Base-by-base conservation (phyloP, 805 yeast species). In the Starmerella vaccinii region DNA sequence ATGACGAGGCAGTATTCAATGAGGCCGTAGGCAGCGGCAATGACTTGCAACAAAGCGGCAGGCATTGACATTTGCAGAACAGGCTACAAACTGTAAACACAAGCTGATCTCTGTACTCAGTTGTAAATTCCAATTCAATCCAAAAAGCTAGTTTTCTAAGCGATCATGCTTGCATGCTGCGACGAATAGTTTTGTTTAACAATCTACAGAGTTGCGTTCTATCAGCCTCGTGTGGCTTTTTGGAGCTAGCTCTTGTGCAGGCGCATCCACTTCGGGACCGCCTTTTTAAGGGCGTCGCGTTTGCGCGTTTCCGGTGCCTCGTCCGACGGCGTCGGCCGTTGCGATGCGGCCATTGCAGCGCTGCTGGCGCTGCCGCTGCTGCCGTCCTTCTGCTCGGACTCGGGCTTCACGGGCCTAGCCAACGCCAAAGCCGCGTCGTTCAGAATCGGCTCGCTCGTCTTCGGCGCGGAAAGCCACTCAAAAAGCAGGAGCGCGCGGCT, bases 401-500 rank as follows among this genome's bases (percentile, higher is more conserved):
- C 13, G 19, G 6, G 9, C 2, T 27, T n/a, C 22, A 23, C 23
- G 16, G 45, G 46, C 34, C 32, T 13, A 13, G 27, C 47, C 32
- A 49, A 27, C 15, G 43, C 41, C 23, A 53, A 27, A 4, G 59
- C 58, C 29, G 46, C 27, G 22, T 57, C 59, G 23, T 47, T 59
- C 39, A 59, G 29, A 26, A 51, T 37, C 18, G 57, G 56, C 10
- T 38, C 54, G 13, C 47, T 39, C 24, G 40, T 9, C 33, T 3
- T 23, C 44, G 24, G 29, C 53, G 59, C 63, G 61, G 19, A 68
- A 7, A 13, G 13, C 46, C 46, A 43, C 21, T 32, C 67, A 44
- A 75, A 69, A 6, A 70, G 37, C 13, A 77, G 55, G 35, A 76
- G 58, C 9, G 73, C 76, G 52, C 79, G 73, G 13, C 73, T 57